Conservation (phyloP, 2,329 filamentous ascomycete species). For the Byssoonygena ceratinophila region DNA sequence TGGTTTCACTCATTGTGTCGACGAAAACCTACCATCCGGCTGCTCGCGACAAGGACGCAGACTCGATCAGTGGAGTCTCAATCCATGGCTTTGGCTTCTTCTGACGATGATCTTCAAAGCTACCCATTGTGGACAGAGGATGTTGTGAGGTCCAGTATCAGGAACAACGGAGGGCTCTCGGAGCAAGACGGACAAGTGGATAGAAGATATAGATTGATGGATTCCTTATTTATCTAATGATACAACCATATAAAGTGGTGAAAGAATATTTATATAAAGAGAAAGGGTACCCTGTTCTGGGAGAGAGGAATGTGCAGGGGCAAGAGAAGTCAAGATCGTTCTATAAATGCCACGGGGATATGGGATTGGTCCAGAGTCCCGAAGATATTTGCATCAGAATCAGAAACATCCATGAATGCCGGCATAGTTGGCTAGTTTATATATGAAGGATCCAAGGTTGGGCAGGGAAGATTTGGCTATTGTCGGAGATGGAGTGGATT, state of each 20-base stretch:
- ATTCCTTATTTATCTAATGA: conserved; percentile 5
- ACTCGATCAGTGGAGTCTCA: conserved; percentile 60
- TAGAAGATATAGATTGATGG: neutral
- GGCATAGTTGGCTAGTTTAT: conserved; percentile 3
- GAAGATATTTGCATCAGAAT: neutral
- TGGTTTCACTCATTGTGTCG: neutral
- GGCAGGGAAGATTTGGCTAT: conserved; percentile 9
- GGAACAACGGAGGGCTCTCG: neutral
- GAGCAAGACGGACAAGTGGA: neutral
- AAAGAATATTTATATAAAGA: neutral
- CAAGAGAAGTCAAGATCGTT: neutral
- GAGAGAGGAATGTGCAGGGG: neutral
- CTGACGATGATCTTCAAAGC: conserved; percentile 23
- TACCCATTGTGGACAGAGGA: conserved; percentile 30
- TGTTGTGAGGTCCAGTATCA: neutral
- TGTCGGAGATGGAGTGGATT: conserved; percentile 3
- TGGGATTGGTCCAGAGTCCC: conserved; percentile 7
- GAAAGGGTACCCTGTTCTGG: neutral
- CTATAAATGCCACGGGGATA: neutral
- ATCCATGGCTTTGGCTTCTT: conserved; percentile 49
- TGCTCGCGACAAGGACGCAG: conserved; percentile 53
- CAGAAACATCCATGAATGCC: conserved; percentile 5
- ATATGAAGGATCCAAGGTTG: conserved; percentile 3
- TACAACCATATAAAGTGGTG: neutral
- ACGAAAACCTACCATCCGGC: conserved; percentile 55